These are phyloP conservation scores for Colletotrichum liaoningense DNA, from an alignment of 2,329 filamentous ascomycete species.

Conservation along the genomic window DNA sequence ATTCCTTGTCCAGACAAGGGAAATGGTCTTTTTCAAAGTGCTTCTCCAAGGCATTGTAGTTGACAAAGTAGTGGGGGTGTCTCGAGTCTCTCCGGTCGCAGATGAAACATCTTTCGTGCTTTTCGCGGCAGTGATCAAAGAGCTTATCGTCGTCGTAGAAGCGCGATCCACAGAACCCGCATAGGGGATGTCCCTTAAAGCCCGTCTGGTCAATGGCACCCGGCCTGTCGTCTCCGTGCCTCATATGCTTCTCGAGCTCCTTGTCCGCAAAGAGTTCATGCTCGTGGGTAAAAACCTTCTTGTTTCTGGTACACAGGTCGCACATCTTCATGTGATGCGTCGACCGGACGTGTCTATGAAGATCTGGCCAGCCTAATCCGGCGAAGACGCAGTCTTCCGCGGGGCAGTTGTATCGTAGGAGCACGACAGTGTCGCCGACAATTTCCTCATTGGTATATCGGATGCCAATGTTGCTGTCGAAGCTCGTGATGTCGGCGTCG, in stretches of 20 bases:
- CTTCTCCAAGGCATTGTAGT: constrained; percentile 86
- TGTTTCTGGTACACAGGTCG: constrained; percentile 90
- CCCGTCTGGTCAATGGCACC: constrained; percentile 93
- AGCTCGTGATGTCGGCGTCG: constrained; percentile 77
- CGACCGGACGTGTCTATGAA: constrained; percentile 81
- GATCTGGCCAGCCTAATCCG: constrained; percentile 72
- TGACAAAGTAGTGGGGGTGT: constrained; percentile 88
- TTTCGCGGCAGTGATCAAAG: constrained; percentile 91
- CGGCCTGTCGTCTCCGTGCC: constrained; percentile 88
- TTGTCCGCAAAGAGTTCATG: constrained; percentile 89
- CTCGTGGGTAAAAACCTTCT: constrained; percentile 98
- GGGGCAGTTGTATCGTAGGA: constrained; percentile 95
- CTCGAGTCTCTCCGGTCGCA: constrained; percentile 80
- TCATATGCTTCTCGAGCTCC: constrained; percentile 89
- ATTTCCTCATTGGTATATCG: constrained; percentile 91
- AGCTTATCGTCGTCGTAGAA: constrained; percentile 98
- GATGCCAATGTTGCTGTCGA: constrained; percentile 89
- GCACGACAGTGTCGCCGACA: constrained; percentile 87
- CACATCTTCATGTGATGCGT: constrained; percentile 91
- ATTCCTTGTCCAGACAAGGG: constrained; percentile 85
- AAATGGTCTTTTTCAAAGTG: constrained; percentile 93
- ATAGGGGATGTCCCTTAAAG: constrained; percentile 95
- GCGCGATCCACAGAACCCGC: constrained; percentile 88
- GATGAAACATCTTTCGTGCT: constrained; percentile 94
- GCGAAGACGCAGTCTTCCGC: constrained; percentile 84